Evolutionary conservation across 1,139 yeast species (phyloP).

Genomic region (Petasospora rhodanensis): DNA sequence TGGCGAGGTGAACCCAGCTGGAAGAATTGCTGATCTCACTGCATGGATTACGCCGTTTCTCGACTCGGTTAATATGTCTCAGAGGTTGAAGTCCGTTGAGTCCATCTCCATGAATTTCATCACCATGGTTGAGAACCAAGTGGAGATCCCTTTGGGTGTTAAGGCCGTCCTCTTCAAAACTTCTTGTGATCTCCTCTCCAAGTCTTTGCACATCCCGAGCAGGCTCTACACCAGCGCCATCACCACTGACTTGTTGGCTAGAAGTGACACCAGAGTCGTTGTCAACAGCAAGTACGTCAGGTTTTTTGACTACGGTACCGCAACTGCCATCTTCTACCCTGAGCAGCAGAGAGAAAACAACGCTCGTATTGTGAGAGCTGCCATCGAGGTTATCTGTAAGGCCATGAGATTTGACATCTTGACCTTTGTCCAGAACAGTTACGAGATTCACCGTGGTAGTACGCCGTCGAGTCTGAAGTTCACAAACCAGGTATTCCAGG

Average conservation of each 20-base stretch:
- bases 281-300: conserved; percentile 35
- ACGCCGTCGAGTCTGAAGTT: conserved; percentile 36
- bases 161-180: conserved; percentile 26
- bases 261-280: conserved; percentile 40
- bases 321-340: conserved; percentile 29
- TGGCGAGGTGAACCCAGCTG: conserved; percentile 19
- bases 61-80: conserved; percentile 30
- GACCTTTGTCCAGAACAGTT: conserved; percentile 50
- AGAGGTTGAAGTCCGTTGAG: conserved; percentile 39
- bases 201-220: conserved; percentile 27
- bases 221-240: conserved; percentile 27
- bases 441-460: conserved; percentile 34
- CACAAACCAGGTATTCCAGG: conserved; percentile 39
- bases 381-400: conserved; percentile 41
- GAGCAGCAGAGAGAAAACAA: conserved; percentile 26
- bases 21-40: conserved; percentile 32
- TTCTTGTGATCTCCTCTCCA: conserved; percentile 27
- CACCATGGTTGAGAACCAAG: conserved; percentile 27
- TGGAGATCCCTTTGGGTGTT: conserved; percentile 17
- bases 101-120: conserved; percentile 37
- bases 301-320: conserved; percentile 35
- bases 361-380: conserved; percentile 30
- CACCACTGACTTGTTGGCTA: conserved; percentile 36
- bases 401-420: conserved; percentile 54
- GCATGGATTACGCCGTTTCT: conserved; percentile 41